Conservation (phyloP, 208 protist genomes). For the Crithidia sp. region DNA sequence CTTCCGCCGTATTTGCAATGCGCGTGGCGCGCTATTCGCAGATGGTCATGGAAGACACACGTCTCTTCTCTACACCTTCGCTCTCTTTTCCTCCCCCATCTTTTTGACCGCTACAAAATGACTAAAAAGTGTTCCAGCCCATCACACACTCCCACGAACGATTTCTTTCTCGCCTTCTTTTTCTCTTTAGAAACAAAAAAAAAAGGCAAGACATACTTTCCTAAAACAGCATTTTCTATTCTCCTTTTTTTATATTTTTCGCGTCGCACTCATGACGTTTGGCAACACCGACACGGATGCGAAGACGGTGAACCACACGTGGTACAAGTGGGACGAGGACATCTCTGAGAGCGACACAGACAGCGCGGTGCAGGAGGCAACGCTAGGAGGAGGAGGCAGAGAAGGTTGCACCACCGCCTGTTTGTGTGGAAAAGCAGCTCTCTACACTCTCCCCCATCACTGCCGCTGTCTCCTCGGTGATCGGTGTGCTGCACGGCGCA, state of each 20-base stretch:
- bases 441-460: background rate
- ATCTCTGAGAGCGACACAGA: background rate
- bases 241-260: background rate
- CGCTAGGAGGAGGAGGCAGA: background rate
- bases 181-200: too few species aligned
- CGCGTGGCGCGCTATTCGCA: too few species aligned
- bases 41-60: too few species aligned
- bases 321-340: constrained; percentile 15
- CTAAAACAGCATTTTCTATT: background rate
- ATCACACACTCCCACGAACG: too few species aligned
- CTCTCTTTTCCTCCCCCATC: too few species aligned
- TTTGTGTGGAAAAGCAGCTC: too few species aligned
- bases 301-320: background rate
- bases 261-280: background rate
- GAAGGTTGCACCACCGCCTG: too few species aligned
- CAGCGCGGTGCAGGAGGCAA: background rate
- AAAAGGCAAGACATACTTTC: background rate
- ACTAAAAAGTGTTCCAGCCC: too few species aligned
- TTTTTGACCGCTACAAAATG: too few species aligned
- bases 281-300: background rate
- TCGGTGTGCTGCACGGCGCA: background rate
- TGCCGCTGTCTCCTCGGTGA: background rate
- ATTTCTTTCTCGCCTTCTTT: too few species aligned
- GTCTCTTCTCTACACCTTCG: too few species aligned
- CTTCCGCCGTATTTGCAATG: too few species aligned